Evolutionary conservation across 495 filamentous ascomycete species (phyloP).

Genomic region (Durotheca rogersii): DNA sequence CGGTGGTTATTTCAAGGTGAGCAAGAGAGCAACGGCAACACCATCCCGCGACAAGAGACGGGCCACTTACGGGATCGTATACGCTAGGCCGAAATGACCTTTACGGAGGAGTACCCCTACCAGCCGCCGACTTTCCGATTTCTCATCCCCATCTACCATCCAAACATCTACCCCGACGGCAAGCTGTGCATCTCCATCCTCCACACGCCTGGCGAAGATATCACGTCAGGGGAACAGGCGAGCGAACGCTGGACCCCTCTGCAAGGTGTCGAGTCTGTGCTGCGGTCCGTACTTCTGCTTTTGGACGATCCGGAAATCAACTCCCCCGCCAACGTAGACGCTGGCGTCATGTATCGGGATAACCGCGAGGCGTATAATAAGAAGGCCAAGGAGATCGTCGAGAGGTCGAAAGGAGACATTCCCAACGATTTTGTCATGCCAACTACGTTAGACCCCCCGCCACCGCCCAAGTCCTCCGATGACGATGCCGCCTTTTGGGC

Average conservation of each 20-base stretch:
- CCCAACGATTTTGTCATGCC: slow-evolving; percentile 84
- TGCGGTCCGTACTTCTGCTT: slow-evolving; percentile 89
- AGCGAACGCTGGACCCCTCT: slow-evolving; percentile 89
- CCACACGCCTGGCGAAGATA: slow-evolving; percentile 86
- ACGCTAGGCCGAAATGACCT: slow-evolving; percentile 71
- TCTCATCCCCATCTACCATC: slow-evolving; percentile 75
- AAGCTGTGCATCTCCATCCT: slow-evolving; percentile 95
- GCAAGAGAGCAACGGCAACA: slow-evolving; percentile 7
- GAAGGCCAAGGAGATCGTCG: slow-evolving; percentile 67
- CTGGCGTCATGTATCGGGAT: slow-evolving; percentile 80
- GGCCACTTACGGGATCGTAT: slow-evolving; percentile 11
- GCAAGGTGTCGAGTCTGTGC: slow-evolving; percentile 89
- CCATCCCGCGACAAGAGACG: background rate
- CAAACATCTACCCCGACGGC: slow-evolving; percentile 90
- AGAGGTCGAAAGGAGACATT: slow-evolving; percentile 73
- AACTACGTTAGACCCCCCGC: slow-evolving; percentile 59
- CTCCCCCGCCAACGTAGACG: slow-evolving; percentile 94
- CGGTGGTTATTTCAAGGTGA: slow-evolving; percentile 82
- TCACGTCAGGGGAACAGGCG: slow-evolving; percentile 85
- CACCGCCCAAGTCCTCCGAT: slow-evolving; percentile 61
- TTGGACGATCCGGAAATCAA: slow-evolving; percentile 92
- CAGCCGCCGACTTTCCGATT: slow-evolving; percentile 92
- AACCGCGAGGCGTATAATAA: slow-evolving; percentile 65
- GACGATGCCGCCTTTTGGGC: slow-evolving; percentile 82
- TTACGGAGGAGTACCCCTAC: slow-evolving; percentile 88